Percentiles rank a stretch among this genome's conserved stretches.
Conservation (phyloP, 768 basidiomycete genomes). For the Pholiota microspora region DNA sequence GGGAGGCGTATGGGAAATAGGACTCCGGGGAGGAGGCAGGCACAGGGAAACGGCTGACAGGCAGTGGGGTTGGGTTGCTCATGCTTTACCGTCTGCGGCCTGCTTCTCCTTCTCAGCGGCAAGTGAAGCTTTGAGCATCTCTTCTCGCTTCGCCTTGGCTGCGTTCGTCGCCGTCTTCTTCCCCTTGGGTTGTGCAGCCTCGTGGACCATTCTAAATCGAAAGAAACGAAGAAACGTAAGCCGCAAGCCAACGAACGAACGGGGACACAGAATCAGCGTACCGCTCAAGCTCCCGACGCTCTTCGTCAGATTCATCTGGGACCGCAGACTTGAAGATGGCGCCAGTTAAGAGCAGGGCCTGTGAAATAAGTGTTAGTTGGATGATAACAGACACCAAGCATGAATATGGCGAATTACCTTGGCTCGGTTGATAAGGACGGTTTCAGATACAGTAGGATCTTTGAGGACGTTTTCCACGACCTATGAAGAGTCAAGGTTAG, state of each 20-base stretch:
- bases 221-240: neutral
- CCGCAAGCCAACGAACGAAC: constrained; percentile 7
- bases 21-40: neutral
- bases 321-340: constrained; percentile 82
- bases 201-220: constrained; percentile 74
- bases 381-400: neutral
- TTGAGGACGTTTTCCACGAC: constrained; percentile 83
- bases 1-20: neutral
- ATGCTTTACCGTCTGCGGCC: neutral
- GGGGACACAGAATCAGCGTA: constrained; percentile 29
- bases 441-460: constrained; percentile 71
- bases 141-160: constrained; percentile 39
- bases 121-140: constrained; percentile 33
- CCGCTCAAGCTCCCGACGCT: constrained; percentile 93
- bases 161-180: constrained; percentile 43
- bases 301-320: constrained; percentile 91
- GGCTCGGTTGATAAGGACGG: constrained; percentile 75
- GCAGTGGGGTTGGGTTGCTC: no score
- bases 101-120: constrained; percentile 8
- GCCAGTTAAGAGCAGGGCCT: constrained; percentile 88
- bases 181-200: constrained; percentile 73
- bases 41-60: neutral
- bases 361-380: neutral
- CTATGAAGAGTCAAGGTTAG: constrained; percentile 59
- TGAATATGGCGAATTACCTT: constrained; percentile 51